Evolutionary conservation across 176 grass and related monocot species (phyloP), one percentile per base, ranked within the genome.

Genomic region (Phyllostachys edulis): DNA sequence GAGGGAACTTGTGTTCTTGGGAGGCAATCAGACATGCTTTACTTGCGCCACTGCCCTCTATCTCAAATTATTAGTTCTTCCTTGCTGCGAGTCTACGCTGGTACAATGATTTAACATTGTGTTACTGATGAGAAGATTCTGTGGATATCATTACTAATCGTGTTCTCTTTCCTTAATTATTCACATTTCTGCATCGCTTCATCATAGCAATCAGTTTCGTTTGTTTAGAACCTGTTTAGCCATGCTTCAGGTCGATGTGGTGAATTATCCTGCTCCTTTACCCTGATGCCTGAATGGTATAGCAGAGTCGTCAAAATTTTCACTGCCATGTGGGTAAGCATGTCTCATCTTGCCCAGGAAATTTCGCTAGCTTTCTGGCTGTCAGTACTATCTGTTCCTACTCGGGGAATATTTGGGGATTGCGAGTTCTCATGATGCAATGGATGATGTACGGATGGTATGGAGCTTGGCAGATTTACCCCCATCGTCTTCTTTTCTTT

Each of bases 81-180:
- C 60, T 42, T 60, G 46, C 57, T 86, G 73, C 46, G 72, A 78
- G 66, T 73, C 37, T 86, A 71, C 73, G 78, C 73, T 56, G 66
- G 79, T 78, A 68, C 84, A 62, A 49, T 3, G 84, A 83, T 62
- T 78, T 83, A 52, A 83, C 79, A 83, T 86, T 90, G 55, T 72
- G 83, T 86, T 77, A 57, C 80, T 52, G 27, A 29, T 50, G 73
- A 82, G 82, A 76, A 62, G 51, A 57, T 83, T 69, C 16, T 62
- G 59, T 75, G 50, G 67, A 79, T 73, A 79, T 73, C 55, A 13
- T 63, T 59, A 83, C 60, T 74, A 57, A 52, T 80, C 37, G 1
- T 26, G 10, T 46, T 69, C 10, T 14, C 9, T 51, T 80, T 42
- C 12, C 32, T 36, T 32, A 21, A 8, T 51, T 21, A 9, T 73